Base-by-base conservation (phyloP, 2,329 filamentous ascomycete species). In the Aspergillus novoparasiticus region DNA sequence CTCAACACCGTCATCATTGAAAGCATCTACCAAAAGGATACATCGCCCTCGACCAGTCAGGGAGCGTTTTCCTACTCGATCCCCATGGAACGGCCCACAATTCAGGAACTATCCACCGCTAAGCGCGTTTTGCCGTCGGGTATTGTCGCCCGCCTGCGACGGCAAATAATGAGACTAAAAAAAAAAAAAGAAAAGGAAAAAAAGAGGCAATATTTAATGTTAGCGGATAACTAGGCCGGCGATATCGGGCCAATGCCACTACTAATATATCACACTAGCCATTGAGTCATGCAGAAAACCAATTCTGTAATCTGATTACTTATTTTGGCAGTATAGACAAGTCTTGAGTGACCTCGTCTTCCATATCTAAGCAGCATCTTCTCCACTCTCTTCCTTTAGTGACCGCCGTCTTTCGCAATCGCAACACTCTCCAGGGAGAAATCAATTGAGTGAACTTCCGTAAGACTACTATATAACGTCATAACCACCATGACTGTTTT, bases 401-500 rank as follows among this genome's bases (percentile, higher is more conserved):
- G 39, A 36, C 26, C 34, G 50, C 26, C 10, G 6, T 39, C 21
- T 45, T 34, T 2, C 30, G 30, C 43, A 51, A 48, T 32, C n/a
- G 32, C n/a, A 57, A 26, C n/a, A 16, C 30, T 23, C 32, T n/a
- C 21, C 26, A 12, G n/a, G 34, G 48, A 21, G 46, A 53, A 36
- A 43, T 19, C 46, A 53, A 45, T 59, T 54, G 32, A 53, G 16
- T 28, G 16, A 14, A 28, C 36, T n/a, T 30, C 36, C 11, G 28
- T 19, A 28, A 57, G 34, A 26, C 41, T 36, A n/a, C 19, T 23
- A 39, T 34, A 58, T 28, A 43, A 26, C 60, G 32, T 57, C 34
- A 45, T 8, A 48, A 60, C 51, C 69, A 70, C 58, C 34, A 76
- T 76, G 74, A 69, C 70, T 51, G 70, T 75, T 54, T 67, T 75